Conservation (phyloP, 257 asterid genomes). For the Mitragyna speciosa region DNA sequence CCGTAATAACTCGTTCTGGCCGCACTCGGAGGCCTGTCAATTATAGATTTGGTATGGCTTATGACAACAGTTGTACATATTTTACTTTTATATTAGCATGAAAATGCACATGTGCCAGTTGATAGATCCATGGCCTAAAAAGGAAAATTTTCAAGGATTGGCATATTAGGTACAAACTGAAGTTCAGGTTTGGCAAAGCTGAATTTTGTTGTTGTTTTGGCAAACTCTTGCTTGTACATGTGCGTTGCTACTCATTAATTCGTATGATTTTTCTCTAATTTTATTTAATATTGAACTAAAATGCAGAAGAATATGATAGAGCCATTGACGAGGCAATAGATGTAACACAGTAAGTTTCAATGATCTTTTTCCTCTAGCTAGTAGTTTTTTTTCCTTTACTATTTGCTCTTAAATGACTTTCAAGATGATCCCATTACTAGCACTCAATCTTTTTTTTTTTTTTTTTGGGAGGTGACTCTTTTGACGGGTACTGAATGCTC, state of each 20-base stretch:
- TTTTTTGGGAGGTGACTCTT: too few relatives aligned
- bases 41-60: slow-evolving; percentile 64
- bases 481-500: too few relatives aligned
- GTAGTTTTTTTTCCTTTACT: slow-evolving; percentile 1
- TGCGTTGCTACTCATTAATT: neutral
- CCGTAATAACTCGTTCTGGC: slow-evolving; percentile 54
- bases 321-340: slow-evolving; percentile 70
- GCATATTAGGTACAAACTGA: neutral
- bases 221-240: neutral
- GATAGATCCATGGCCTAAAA: too few relatives aligned
- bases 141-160: neutral
- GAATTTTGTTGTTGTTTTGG: neutral
- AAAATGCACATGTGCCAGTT: neutral
- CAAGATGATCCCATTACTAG: too few relatives aligned
- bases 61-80: neutral
- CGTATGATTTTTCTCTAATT: slow-evolving; percentile 2
- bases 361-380: neutral
- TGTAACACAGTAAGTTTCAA: slow-evolving; percentile 49
- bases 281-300: slow-evolving; percentile 9
- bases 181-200: neutral
- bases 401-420: neutral
- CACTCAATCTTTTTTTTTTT: too few relatives aligned
- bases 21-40: slow-evolving; percentile 55
- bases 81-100: neutral
- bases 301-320: slow-evolving; percentile 78